phyloP scores from a whole-genome alignment of 2,329 filamentous ascomycete species.

The Colletotrichum lupini region DNA sequence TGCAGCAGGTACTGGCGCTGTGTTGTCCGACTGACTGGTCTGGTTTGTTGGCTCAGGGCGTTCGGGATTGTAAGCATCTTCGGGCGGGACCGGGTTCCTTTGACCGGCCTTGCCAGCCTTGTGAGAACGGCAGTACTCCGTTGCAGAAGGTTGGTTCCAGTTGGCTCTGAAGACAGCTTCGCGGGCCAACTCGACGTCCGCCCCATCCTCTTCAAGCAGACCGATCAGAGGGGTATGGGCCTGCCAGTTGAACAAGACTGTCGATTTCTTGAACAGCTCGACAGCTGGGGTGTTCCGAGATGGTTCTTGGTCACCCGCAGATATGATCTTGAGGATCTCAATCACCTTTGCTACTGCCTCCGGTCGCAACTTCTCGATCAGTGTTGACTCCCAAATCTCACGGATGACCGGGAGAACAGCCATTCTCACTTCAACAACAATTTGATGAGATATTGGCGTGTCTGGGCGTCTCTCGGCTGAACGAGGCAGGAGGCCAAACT shows the following conservation, averaged over 20 bases:
- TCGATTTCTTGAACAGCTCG: conserved; percentile 56
- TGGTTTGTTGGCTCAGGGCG: conserved; percentile 38
- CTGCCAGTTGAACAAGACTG: conserved; percentile 60
- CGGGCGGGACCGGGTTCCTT: conserved; percentile 74
- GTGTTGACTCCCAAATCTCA: conserved; percentile 85
- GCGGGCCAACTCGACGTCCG: conserved; percentile 71
- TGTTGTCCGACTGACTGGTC: conserved; percentile 39
- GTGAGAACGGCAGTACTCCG: conserved; percentile 81
- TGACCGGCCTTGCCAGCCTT: conserved; percentile 65
- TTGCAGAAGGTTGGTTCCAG: conserved; percentile 68
- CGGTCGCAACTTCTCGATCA: conserved; percentile 84
- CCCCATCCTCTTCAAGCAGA: conserved; percentile 57
- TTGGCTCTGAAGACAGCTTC: conserved; percentile 89
- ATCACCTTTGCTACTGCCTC: conserved; percentile 83
- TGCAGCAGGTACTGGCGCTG: conserved; percentile 21
- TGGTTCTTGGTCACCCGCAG: conserved; percentile 83
- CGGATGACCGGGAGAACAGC: conserved; percentile 81
- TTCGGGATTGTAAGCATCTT: conserved; percentile 59
- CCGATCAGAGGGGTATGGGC: conserved; percentile 21
- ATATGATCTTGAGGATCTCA: conserved; percentile 83
- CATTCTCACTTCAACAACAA: conserved; percentile 87
- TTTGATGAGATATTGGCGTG: conserved; percentile 69
- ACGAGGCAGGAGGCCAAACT: conserved; percentile 54
- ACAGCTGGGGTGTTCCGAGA: conserved; percentile 40
- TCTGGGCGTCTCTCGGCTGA: conserved; percentile 55